Base-by-base conservation (phyloP, 2,329 filamentous ascomycete genomes). In the Geosmithia flava region DNA sequence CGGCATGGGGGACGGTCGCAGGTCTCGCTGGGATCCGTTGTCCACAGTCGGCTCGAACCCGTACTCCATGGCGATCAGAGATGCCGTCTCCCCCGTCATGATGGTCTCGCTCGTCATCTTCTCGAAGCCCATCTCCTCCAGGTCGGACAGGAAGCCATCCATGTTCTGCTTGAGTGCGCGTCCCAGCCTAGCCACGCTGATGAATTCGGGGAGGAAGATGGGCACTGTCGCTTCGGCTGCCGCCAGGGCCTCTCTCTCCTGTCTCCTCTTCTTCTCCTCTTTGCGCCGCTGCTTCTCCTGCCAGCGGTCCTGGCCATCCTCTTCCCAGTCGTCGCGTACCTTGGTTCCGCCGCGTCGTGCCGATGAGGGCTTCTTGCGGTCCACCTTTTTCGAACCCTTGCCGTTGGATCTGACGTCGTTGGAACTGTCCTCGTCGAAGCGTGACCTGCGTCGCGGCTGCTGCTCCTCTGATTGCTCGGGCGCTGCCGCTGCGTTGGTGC, bases 101-200 rank as follows among this genome's bases (percentile, higher is more conserved):
- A 98, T 80, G 59, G 91, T 89, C 56, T 91, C 88, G 47, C 82
- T 76, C 15, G 80, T 80, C 16, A 91, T 78, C 46, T 90, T 85
- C 56, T 95, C 88, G 54, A 96, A 98, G 0, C 93, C 94, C 59
- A 97, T 80, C 47, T 93, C 79, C 59, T 81, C 78, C 64, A 98
- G 74, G 58, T 89, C 87, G 16, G 61, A 56, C 13, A 94, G 68
- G 56, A 98, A 95, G 3, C 80, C 67, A 15, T 84, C 75, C 1
- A 80, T 71, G 41, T 80, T 79, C 29, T 95, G 74, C 52, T 81
- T 82, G 20, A 97, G 70, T 3, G 85, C 78, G 51, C 80, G 74
- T 3, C 89, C 88, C 41, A 98, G 68, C 54, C 90, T 87, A 10
- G 79, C 75, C n/a, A 96, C 83, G 57, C 80, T 93, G 64, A 98